phyloP scores from a whole-genome alignment of 2,329 filamentous ascomycete species.

The Grosmannia serpens region DNA sequence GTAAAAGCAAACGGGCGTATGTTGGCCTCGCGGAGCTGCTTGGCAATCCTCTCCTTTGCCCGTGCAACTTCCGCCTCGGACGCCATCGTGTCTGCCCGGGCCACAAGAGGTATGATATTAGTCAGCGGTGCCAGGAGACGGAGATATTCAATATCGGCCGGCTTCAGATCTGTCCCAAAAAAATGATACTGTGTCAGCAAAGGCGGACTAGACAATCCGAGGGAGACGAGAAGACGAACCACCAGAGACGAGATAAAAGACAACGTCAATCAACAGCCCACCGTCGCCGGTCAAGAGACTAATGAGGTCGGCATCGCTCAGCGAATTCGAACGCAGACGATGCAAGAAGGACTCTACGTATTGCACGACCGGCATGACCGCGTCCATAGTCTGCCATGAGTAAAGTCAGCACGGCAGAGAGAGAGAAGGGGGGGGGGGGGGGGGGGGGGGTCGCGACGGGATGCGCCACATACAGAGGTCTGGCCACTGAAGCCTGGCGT shows the following conservation, averaged over 20 bases:
- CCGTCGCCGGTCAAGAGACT: constrained; percentile 70
- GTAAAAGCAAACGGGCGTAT: constrained; percentile 59
- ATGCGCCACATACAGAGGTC: constrained; percentile 33
- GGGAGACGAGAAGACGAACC: constrained; percentile 35
- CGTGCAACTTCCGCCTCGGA: constrained; percentile 41
- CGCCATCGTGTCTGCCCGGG: constrained; percentile 58
- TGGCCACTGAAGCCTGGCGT: constrained; percentile 53
- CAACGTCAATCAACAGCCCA: constrained; percentile 71
- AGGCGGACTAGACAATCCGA: background rate
- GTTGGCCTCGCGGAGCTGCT: constrained; percentile 42
- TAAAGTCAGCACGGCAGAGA: constrained; percentile 10
- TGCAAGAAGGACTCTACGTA: constrained; percentile 64
- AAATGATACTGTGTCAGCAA: constrained; percentile 2
- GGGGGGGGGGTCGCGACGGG: too few relatives aligned
- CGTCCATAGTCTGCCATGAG: constrained; percentile 34
- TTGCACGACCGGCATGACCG: constrained; percentile 47
- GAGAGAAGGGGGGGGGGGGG: background rate
- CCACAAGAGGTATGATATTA: constrained; percentile 75
- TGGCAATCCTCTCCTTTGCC: constrained; percentile 48
- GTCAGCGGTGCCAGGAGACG: constrained; percentile 58
- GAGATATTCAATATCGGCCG: constrained; percentile 61
- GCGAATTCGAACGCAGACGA: constrained; percentile 49
- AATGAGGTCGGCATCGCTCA: constrained; percentile 64
- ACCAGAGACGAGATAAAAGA: constrained; percentile 69
- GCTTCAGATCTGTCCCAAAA: constrained; percentile 36